phyloP scores from a whole-genome alignment of 176 grass and related monocot species.

The Sorghum bicolor region DNA sequence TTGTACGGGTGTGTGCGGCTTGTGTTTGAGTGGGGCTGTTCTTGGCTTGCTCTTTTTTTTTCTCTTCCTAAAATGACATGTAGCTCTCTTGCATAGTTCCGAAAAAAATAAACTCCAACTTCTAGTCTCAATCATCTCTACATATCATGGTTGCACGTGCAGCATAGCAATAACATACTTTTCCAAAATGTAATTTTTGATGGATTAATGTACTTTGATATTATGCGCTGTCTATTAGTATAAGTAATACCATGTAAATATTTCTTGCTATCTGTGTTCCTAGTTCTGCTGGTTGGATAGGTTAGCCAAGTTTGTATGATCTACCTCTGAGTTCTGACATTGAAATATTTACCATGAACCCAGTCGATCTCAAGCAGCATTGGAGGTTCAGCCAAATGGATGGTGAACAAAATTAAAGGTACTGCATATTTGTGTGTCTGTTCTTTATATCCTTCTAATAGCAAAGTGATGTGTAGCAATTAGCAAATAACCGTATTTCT shows the following conservation, averaged over 20 bases:
- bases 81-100: background rate
- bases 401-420: conserved; percentile 99
- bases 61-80: background rate
- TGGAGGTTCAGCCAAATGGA: conserved; percentile 89
- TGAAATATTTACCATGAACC: conserved; percentile 23
- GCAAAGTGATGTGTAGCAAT: background rate
- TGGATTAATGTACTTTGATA: background rate
- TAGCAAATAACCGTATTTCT: background rate
- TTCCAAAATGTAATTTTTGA: background rate
- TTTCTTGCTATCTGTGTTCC: background rate
- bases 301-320: background rate
- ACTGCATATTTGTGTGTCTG: background rate
- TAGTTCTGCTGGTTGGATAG: background rate
- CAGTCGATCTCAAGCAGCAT: conserved; percentile 93
- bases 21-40: background rate
- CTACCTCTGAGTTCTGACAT: conserved; percentile 38
- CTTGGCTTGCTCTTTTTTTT: background rate
- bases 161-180: background rate
- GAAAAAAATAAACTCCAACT: background rate
- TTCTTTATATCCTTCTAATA: conserved; percentile 21
- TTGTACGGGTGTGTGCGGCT: background rate
- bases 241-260: background rate
- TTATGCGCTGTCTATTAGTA: background rate
- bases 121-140: background rate
- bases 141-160: background rate